A percentile compares a stretch with the other conserved stretches of the same genome.
Evolutionary conservation across 306 rosid genomes (phyloP).

Genomic region (Oxytropis ochrocephala): DNA sequence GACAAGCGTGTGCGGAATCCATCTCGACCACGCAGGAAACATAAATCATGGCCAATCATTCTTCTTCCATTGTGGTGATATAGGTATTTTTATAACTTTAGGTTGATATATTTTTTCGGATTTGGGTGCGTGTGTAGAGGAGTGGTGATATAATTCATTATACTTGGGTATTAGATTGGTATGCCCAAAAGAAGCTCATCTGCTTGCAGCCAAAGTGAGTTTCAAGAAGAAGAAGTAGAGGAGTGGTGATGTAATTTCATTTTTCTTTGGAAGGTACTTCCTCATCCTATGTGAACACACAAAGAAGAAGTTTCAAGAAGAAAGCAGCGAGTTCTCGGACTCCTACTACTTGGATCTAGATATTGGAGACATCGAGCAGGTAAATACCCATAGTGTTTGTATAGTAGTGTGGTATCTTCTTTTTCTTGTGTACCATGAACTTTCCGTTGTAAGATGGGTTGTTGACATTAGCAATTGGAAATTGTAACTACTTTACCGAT

Average conservation of each 20-base stretch:
- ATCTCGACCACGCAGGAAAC: too few species aligned
- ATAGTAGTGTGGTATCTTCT: background rate
- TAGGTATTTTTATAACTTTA: too few species aligned
- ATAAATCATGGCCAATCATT: too few species aligned
- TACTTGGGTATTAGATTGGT: slow-evolving; percentile 77
- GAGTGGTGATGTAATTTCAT: too few species aligned
- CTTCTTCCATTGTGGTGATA: too few species aligned
- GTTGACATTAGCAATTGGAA: background rate
- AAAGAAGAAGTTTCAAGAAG: slow-evolving; percentile 74
- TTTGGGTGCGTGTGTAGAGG: too few species aligned
- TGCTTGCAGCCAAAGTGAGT: slow-evolving; percentile 77
- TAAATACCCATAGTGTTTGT: slow-evolving; percentile 16
- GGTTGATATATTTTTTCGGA: too few species aligned
- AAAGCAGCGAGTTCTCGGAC: slow-evolving; percentile 82
- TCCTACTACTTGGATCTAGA: slow-evolving; percentile 73
- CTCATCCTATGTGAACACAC: slow-evolving; percentile 63
- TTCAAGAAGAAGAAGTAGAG: too few species aligned
- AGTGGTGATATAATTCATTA: slow-evolving; percentile 79
- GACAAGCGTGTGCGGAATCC: too few species aligned
- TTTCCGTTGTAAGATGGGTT: background rate
- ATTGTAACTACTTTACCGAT: slow-evolving; percentile 1
- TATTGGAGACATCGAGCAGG: slow-evolving; percentile 72
- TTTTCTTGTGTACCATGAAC: background rate
- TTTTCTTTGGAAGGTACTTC: slow-evolving; percentile 50
- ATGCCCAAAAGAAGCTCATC: slow-evolving; percentile 56